Evolutionary conservation across 805 yeast genomes (phyloP).

Genomic region (Candida dajiaensis): DNA sequence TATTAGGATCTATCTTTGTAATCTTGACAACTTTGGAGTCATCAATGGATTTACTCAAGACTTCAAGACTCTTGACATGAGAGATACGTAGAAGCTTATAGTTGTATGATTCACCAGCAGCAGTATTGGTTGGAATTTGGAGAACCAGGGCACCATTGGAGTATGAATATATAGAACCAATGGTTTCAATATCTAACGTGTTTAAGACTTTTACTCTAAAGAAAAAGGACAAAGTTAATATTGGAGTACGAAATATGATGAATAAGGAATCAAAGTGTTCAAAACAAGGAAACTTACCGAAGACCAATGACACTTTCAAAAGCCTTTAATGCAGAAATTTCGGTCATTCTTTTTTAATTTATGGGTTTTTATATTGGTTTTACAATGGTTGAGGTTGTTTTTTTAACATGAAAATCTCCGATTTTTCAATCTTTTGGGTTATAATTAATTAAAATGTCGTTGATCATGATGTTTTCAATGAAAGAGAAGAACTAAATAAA

Average conservation of each 20-base stretch:
- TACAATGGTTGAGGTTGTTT: too few species aligned
- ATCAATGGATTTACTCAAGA: constrained; percentile 34
- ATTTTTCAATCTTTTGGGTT: too few species aligned
- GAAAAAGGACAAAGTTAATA: constrained; percentile 10
- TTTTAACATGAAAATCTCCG: too few species aligned
- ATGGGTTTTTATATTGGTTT: too few species aligned
- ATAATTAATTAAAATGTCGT: too few species aligned
- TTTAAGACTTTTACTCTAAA: constrained; percentile 57
- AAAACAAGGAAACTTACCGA: constrained; percentile 5
- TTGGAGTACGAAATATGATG: not conserved
- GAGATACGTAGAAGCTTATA: constrained; percentile 52
- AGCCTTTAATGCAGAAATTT: constrained; percentile 4
- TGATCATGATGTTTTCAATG: too few species aligned
- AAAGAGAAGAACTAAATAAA: too few species aligned
- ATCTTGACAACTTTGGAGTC: constrained; percentile 14
- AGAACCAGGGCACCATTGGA: constrained; percentile 36
- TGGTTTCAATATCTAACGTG: constrained; percentile 45
- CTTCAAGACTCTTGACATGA: constrained; percentile 49
- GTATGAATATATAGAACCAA: constrained; percentile 62
- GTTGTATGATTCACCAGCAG: constrained; percentile 14
- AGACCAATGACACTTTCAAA: constrained; percentile 10
- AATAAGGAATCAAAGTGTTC: not conserved
- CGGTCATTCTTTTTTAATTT: constrained; percentile 3
- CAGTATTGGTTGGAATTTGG: constrained; percentile 9
- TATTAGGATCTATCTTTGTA: constrained; percentile 9